Conservation (phyloP, 331 rosid genomes). For the Acacia concinna region DNA sequence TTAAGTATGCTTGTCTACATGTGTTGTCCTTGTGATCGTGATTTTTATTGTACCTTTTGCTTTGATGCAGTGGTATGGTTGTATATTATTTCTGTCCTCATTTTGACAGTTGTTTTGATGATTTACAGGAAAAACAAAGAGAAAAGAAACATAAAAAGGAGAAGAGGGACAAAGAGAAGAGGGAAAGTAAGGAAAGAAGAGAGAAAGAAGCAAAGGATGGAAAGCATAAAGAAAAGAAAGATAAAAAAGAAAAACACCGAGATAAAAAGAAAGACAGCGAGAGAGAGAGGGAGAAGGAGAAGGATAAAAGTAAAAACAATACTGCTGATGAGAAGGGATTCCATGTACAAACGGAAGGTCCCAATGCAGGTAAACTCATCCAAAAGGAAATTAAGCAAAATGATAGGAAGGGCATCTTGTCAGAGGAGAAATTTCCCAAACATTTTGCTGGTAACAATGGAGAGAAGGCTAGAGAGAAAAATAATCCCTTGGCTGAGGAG, state of each 20-base stretch:
- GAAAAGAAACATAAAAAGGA: slow-evolving; percentile 74
- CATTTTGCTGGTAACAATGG: slow-evolving; percentile 47
- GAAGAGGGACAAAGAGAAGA: slow-evolving; percentile 61
- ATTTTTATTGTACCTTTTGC: neutral
- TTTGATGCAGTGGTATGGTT: neutral
- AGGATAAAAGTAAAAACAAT: slow-evolving; percentile 49
- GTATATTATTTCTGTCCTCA: slow-evolving; percentile 7
- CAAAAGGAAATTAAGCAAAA: slow-evolving; percentile 49
- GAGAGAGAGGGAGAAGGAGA: slow-evolving; percentile 49
- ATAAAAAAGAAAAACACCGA: slow-evolving; percentile 64
- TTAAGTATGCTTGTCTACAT: neutral
- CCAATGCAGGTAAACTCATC: slow-evolving; percentile 44
- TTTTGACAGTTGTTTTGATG: neutral
- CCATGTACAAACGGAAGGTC: slow-evolving; percentile 42
- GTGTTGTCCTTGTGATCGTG: neutral
- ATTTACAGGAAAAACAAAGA: slow-evolving; percentile 68
- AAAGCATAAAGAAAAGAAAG: slow-evolving; percentile 72
- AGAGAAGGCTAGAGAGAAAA: slow-evolving; percentile 48
- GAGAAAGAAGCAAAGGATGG: slow-evolving; percentile 70
- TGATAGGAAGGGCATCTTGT: slow-evolving; percentile 37
- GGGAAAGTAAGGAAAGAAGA: slow-evolving; percentile 63
- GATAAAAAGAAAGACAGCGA: slow-evolving; percentile 55
- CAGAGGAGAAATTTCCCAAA: slow-evolving; percentile 47
- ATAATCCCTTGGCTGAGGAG: slow-evolving; percentile 43
- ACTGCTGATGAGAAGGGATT: slow-evolving; percentile 50